These are phyloP conservation scores for Neobulgaria alba DNA, from an alignment of 2,329 filamentous ascomycete genomes.

Conservation along the genomic window DNA sequence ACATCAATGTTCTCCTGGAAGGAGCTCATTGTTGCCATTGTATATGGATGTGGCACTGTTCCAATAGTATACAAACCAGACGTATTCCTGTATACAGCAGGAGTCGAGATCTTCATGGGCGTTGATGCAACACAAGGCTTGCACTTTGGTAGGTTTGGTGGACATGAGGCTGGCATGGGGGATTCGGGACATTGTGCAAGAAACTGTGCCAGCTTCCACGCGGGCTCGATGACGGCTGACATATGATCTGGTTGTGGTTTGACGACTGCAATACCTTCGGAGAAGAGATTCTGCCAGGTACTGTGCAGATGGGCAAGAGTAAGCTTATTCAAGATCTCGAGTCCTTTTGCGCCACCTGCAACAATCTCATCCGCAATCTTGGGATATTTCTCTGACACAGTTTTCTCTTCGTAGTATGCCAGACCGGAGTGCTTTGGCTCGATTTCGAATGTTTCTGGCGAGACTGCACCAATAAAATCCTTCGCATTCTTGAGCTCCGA, in stretches of 20 bases:
- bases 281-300: conserved; percentile 74
- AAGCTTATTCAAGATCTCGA: conserved; percentile 59
- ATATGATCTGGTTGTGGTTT: conserved; percentile 73
- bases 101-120: conserved; percentile 58
- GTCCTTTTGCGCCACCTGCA: conserved; percentile 48
- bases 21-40: conserved; percentile 59
- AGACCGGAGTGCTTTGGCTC: conserved; percentile 59
- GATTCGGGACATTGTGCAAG: conserved; percentile 67
- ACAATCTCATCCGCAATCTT: conserved; percentile 55
- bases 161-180: conserved; percentile 69
- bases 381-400: conserved; percentile 57
- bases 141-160: conserved; percentile 71
- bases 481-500: conserved; percentile 44
- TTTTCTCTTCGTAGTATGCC: conserved; percentile 65
- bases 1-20: conserved; percentile 53
- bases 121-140: conserved; percentile 60
- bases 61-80: conserved; percentile 72
- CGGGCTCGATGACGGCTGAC: conserved; percentile 61
- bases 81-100: conserved; percentile 61
- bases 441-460: conserved; percentile 50
- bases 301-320: conserved; percentile 80
- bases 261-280: conserved; percentile 68
- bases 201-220: conserved; percentile 63
- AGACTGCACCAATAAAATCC: conserved; percentile 53
- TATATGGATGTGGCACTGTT: conserved; percentile 87